Base-by-base conservation (phyloP, 371 early-diverging fungal genomes). In the Rhizopus microsporus region DNA sequence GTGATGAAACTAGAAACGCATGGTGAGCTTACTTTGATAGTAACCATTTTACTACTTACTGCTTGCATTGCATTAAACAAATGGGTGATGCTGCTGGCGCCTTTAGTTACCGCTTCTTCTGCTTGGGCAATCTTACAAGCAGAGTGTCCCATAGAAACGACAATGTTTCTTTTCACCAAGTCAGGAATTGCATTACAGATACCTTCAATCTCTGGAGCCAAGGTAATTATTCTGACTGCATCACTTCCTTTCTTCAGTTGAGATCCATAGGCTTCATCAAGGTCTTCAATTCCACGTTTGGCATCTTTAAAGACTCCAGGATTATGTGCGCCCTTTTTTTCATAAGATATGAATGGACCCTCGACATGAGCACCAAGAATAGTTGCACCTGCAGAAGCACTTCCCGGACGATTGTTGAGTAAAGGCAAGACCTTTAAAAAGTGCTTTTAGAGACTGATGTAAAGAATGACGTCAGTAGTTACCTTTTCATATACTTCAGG, bases 361-460 rank as follows among this genome's bases (percentile, higher is more conserved):
- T 93, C 94, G 13, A 92, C 66, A 68, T 93, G 94, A 7, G 90
- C 91, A 15, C 88, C 93, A 8, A 93, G 75, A n/a, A 93, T 82
- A 34, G 86, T 86, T 8, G 94, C 93, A 15, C 92, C 92, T 33
- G 70, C 75, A n/a, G 72, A 66, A 30, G 78, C 75, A 6, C 80
- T 83, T 54, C 93, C 94, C n/a, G 80, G 71, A 53, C 91, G 85
- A 35, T 81, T 84, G 32, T 81, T 81, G 51, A 92, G 74, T 38
- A 84, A 78, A 9, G 88, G 85, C 13, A 93, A 77, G 3, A 87
- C 81, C 78, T 77, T 37, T 30, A 39, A 32, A 17, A 16, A 32
- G 30, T 32, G 30, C 2, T 48, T 12, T 42, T 42, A 42, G 15
- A 42, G 15, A 6, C 10, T 12, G 6, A 49, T n/a, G 31, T 23